Evolutionary conservation across 129 eudicot genomes (phyloP), one percentile per base, ranked within the genome.

Genomic region (Silybum marianum): DNA sequence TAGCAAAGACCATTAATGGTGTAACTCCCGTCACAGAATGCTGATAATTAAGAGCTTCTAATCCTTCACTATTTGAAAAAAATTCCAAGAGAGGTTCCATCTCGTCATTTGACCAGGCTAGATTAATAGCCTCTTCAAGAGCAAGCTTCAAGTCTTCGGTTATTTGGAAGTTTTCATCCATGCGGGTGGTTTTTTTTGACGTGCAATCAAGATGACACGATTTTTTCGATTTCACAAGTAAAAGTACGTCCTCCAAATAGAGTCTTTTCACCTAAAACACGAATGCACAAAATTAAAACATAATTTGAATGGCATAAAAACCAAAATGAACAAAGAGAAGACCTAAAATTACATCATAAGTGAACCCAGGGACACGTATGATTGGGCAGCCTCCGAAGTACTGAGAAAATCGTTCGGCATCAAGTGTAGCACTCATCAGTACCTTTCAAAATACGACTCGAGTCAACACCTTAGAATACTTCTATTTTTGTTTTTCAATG

Each of bases 321-420:
- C 18, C 12, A 28, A 48, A 38, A 39, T 26, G 8, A 13, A 7
- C 79, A 0, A 7, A 60, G 77, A 16, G 32, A 58, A 25, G 54
- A 30, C 26, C 9, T 21, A 67, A 44, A 32, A 76, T 87, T 85
- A 96, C 99, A 88, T 97, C 89, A 84, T 93, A 89, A 80, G 99
- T 96, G 87, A 96, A 96, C 48, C 99, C 99, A 1, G 98, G 99
- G 32, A 96, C 99, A 79, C 91, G 90, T 82, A 96, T 88, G 71
- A 93, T 80, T 69, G 99, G 99, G 78, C 95, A 93, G 84, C 97
- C 99, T 83, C 98, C 95, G 84, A 96, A 93, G 82, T 96, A 96
- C 51, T 88, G 88, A 48, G 99, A 93, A 85, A 88, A 93, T 4
- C 99, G 88, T 26, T 96, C 99, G n/a, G 99, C 99, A 86, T 96